A percentile compares a stretch with the other conserved stretches of the same genome.
phyloP scores from a whole-genome alignment of 2,329 filamentous ascomycete genomes.

The Xylaria digitata region DNA sequence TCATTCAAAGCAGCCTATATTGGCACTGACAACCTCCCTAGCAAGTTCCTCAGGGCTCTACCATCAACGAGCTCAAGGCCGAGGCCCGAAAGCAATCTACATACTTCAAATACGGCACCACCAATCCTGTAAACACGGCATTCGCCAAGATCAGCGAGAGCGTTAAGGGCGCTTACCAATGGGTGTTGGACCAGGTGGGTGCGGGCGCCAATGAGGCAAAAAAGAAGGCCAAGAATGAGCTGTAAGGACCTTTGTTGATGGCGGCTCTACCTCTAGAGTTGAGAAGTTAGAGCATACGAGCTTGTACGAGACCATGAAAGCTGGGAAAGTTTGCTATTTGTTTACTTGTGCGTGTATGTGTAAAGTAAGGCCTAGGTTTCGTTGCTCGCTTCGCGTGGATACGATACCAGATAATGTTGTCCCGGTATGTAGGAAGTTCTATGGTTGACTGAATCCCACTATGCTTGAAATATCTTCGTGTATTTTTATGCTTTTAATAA shows the following conservation, averaged over 20 bases:
- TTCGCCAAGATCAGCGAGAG: conserved; percentile 70
- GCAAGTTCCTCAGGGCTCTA: conserved; percentile 73
- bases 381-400: conserved; percentile 1
- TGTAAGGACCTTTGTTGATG: conserved; percentile 52
- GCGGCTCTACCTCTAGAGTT: background rate
- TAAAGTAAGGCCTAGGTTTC: conserved; percentile 13
- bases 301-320: conserved; percentile 15
- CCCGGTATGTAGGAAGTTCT: background rate
- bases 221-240: conserved; percentile 63
- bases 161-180: conserved; percentile 61
- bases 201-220: conserved; percentile 61
- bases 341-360: conserved; percentile 14
- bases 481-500: conserved; percentile 4
- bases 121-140: conserved; percentile 71
- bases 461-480: conserved; percentile 3
- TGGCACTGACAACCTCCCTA: conserved; percentile 44
- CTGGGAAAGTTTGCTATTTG: conserved; percentile 26
- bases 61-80: conserved; percentile 75
- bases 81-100: conserved; percentile 78
- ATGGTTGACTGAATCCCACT: background rate
- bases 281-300: background rate
- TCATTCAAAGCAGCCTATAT: conserved; percentile 10
- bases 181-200: conserved; percentile 62
- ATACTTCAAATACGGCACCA: conserved; percentile 81
- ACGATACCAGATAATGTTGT: background rate